Conservation (phyloP, 2,329 filamentous ascomycete genomes). For the Cercospora sesami region DNA sequence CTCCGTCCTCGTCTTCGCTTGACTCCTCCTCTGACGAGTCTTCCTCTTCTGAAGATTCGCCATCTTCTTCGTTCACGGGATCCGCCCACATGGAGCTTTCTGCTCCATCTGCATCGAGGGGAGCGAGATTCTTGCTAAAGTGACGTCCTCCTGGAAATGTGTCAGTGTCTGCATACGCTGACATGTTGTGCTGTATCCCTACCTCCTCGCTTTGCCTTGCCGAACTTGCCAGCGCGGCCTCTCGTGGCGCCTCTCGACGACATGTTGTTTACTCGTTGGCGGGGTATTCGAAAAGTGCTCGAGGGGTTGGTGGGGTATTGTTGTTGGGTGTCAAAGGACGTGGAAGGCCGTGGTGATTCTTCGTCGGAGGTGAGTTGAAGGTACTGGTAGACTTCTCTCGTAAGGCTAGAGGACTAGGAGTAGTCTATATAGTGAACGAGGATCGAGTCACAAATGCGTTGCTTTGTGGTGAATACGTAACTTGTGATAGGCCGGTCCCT, state of each 20-base stretch:
- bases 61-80: conserved; percentile 53
- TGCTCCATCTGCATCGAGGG: conserved; percentile 85
- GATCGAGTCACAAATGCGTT: conserved; percentile 10
- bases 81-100: conserved; percentile 84
- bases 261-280: conserved; percentile 45
- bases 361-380: not conserved
- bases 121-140: conserved; percentile 88
- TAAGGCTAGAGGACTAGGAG: not conserved
- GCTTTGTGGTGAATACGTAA: not conserved
- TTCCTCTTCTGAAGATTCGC: conserved; percentile 50
- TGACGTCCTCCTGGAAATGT: conserved; percentile 75
- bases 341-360: conserved; percentile 3
- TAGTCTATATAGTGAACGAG: conserved; percentile 1
- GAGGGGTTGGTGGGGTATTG: conserved; percentile 23
- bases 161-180: conserved; percentile 22
- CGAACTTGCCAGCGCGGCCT: conserved; percentile 89
- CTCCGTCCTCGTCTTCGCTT: conserved; percentile 44
- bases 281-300: conserved; percentile 14
- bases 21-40: conserved; percentile 51
- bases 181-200: conserved; percentile 40
- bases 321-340: not conserved
- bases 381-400: not conserved
- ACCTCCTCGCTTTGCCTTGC: conserved; percentile 92
- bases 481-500: conserved; percentile 16
- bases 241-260: conserved; percentile 51